Evolutionary conservation across 2,329 filamentous ascomycete species (phyloP), one percentile per base, ranked within the genome.

Genomic region (Didymellaceae sp.): DNA sequence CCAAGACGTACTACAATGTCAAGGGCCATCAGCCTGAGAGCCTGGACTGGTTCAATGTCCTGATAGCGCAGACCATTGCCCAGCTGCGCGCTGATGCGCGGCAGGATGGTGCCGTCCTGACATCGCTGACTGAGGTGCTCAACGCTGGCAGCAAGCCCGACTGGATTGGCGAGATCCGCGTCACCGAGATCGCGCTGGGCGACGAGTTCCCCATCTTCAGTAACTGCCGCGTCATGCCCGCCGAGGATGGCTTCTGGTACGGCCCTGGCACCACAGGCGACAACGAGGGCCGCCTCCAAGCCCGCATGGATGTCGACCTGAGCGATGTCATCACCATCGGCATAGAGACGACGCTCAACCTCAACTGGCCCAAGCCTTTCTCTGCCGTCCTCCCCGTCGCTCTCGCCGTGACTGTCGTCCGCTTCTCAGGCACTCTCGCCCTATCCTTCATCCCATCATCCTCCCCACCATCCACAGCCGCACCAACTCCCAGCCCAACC

Each of bases 191-290:
- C 53, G 95, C 88, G 41, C 79, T 99, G 4, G 94, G 94, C 22
- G 94, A 99, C 65, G 94, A 99, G 65, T 99, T 97, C 59, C 94
- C 94, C 21, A 99, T 99, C 44, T 96, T 99, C 74, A 97, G 92
- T 78, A 99, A 99, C 73, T 97, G 94, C 68, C 86, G 94, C 52
- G 89, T 99, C 46, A 97, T 97, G 54, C 91, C 92, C 2, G 90
- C 97, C 0, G 89, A 93, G 61, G 88, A 92, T 72, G 88, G 88
- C 1, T 76, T 87, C 26, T 63, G 62, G 38, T 64, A 65, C 63
- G 62, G 72, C 58, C 69, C 69, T 6, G 76, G 47, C 71, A 81
- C 81, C 16, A 48, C 58, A 11, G 77, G 81, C 55, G 78, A 79
- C 25, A 83, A 85, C 44, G 90, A 91, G 17, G 88, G 88, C 0